These are phyloP conservation scores for Penicillium turbatum DNA, from an alignment of 495 filamentous ascomycete genomes.

Conservation along the genomic window DNA sequence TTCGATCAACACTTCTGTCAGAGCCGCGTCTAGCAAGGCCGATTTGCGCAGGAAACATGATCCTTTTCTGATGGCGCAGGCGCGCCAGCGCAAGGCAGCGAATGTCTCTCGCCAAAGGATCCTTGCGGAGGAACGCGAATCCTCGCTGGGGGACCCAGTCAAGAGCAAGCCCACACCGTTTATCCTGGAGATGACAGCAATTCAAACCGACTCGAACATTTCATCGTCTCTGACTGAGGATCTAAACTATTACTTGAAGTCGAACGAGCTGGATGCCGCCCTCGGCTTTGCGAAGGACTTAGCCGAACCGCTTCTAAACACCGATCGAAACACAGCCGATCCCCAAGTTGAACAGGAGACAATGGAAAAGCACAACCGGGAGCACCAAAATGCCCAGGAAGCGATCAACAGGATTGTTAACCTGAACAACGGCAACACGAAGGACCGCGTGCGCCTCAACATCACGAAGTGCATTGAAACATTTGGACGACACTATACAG, in stretches of 20 bases:
- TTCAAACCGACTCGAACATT: slow-evolving; percentile 27
- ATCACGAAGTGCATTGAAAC: slow-evolving; percentile 76
- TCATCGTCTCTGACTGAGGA: slow-evolving; percentile 27
- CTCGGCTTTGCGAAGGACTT: slow-evolving; percentile 61
- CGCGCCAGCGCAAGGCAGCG: slow-evolving; percentile 71
- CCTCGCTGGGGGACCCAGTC: slow-evolving; percentile 68
- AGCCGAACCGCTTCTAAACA: slow-evolving; percentile 48
- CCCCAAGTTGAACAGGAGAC: slow-evolving; percentile 39
- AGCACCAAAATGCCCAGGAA: slow-evolving; percentile 39
- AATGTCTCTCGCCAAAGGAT: slow-evolving; percentile 69
- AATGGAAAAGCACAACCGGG: slow-evolving; percentile 24
- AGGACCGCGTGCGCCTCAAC: slow-evolving; percentile 74
- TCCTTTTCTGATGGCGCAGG: slow-evolving; percentile 53
- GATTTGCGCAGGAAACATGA: slow-evolving; percentile 37
- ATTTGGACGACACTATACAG: slow-evolving; percentile 91
- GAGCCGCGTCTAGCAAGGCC: slow-evolving; percentile 38
- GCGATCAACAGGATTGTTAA: slow-evolving; percentile 74
- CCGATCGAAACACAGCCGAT: slow-evolving; percentile 36
- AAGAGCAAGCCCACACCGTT: slow-evolving; percentile 75
- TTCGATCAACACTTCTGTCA: slow-evolving; percentile 29
- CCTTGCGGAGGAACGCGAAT: slow-evolving; percentile 57
- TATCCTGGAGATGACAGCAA: slow-evolving; percentile 70
- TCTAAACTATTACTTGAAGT: slow-evolving; percentile 70
- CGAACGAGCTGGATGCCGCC: slow-evolving; percentile 58
- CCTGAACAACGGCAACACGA: slow-evolving; percentile 66